Base-by-base conservation (phyloP, 2,329 filamentous ascomycete genomes). In the Cytospora piceicola region DNA sequence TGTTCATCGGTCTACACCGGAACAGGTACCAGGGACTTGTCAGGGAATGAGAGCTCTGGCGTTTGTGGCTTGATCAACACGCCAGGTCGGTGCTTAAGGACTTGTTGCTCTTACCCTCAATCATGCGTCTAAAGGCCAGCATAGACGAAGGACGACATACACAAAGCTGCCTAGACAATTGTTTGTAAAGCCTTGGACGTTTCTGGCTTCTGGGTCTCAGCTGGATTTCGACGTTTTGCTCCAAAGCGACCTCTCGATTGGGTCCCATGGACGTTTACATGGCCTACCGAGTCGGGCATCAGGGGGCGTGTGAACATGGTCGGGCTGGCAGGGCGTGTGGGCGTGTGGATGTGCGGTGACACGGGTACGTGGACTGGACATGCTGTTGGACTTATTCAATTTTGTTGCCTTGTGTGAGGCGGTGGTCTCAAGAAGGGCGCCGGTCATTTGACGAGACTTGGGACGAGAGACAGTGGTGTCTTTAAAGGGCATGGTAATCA, bases 161-260 rank as follows among this genome's bases (percentile, higher is more conserved):
- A 55, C 12, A 36, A 27, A 22, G 24, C 20, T 29, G n/a, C 34
- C n/a, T 29, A n/a, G 22, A 51, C 46, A 30, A 51, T 15, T 11
- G 15, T 39, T 32, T n/a, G 55, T 63, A 51, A 57, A 57, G 60
- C 60, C 32, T 36, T 57, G 29, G 9, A 57, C 27, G 53, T 30
- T n/a, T 24, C n/a, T 27, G 42, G 60, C 7, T 24, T 27, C 36
- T 22, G 53, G 39, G n/a, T 22, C 22, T 63, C 29, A 32, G 3
- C 36, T 51, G 7, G 51, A 15, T 29, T 39, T 61, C 20, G 12
- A 12, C 5, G 39, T 36, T 22, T 46, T 39, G 20, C n/a, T 57
- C 52, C 17, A 8, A 24, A 20, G 46, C 42, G 17, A 11, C 24
- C 15, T 49, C 12, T 24, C n/a, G 9, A 49, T 8, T 7, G n/a